These are phyloP conservation scores for Pulveroboletus sp. DNA, from an alignment of 768 basidiomycete species.

Conservation along the genomic window DNA sequence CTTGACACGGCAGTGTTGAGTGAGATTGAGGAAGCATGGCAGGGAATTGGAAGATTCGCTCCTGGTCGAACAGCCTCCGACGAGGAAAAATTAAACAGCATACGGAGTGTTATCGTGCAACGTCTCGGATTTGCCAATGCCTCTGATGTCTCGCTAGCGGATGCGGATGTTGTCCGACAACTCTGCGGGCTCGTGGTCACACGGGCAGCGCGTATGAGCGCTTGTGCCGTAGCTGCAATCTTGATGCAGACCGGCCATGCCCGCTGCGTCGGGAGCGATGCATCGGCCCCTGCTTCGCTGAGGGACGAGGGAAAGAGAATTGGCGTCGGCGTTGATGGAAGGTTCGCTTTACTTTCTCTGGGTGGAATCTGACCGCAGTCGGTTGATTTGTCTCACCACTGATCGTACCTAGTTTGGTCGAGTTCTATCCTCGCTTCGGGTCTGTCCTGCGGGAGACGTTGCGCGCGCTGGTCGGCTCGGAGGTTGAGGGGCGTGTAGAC, in stretches of 20 bases:
- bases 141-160: conserved; percentile 50
- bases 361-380: background rate
- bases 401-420: conserved; percentile 58
- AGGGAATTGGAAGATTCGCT: conserved; percentile 34
- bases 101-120: conserved; percentile 57
- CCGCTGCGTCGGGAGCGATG: conserved; percentile 39
- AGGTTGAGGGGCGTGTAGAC: conserved; percentile 73
- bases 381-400: background rate
- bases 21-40: conserved; percentile 74
- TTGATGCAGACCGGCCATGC: conserved; percentile 77
- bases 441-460: conserved; percentile 69
- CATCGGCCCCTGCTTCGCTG: conserved; percentile 3
- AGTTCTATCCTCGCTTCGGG: conserved; percentile 89
- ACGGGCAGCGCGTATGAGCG: conserved; percentile 80
- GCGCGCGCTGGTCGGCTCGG: conserved; percentile 67
- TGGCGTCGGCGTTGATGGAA: conserved; percentile 89
- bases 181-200: conserved; percentile 71
- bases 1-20: conserved; percentile 93
- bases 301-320: conserved; percentile 47
- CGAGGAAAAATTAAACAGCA: conserved; percentile 42
- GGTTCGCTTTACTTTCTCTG: conserved; percentile 38
- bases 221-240: conserved; percentile 81
- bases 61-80: conserved; percentile 17
- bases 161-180: conserved; percentile 80
- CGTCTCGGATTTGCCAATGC: conserved; percentile 51